Conservation (phyloP, 1,139 yeast species). For the Chernovozyma aurita region DNA sequence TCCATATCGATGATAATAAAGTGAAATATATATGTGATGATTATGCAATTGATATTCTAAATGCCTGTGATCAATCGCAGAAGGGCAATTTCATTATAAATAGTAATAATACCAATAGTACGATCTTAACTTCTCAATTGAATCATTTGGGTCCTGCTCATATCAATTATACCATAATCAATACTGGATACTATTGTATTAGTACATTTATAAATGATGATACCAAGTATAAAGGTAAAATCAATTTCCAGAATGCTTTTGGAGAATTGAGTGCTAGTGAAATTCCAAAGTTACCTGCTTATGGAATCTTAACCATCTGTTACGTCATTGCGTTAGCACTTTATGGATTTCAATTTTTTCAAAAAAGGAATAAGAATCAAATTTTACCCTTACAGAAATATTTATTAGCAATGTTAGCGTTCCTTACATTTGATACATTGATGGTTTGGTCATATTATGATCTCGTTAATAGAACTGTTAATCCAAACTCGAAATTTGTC, state of each 20-base stretch:
- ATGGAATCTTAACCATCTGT: conserved; percentile 79
- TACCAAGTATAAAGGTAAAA: conserved; percentile 54
- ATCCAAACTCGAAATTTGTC: conserved; percentile 55
- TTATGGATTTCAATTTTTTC: conserved; percentile 82
- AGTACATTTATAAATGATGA: conserved; percentile 51
- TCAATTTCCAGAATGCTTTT: conserved; percentile 84
- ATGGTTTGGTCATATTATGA: conserved; percentile 92
- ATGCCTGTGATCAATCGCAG: conserved; percentile 50
- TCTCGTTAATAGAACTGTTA: conserved; percentile 59
- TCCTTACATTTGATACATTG: conserved; percentile 79
- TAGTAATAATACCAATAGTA: conserved; percentile 41
- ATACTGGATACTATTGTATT: conserved; percentile 91
- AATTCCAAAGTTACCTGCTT: conserved; percentile 85
- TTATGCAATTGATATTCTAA: conserved; percentile 50
- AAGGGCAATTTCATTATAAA: conserved; percentile 60
- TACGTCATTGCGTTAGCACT: conserved; percentile 78
- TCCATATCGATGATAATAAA: conserved; percentile 22
- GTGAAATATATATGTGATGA: conserved; percentile 72
- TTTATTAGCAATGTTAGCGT: conserved; percentile 77
- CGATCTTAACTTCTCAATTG: conserved; percentile 54
- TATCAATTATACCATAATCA: conserved; percentile 57
- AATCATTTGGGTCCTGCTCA: conserved; percentile 56
- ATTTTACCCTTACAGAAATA: conserved; percentile 88
- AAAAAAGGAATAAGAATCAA: conserved; percentile 72
- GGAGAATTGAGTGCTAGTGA: conserved; percentile 89